phyloP scores from a whole-genome alignment of 208 protist species.

The Acanthamoeba lenticulata region DNA sequence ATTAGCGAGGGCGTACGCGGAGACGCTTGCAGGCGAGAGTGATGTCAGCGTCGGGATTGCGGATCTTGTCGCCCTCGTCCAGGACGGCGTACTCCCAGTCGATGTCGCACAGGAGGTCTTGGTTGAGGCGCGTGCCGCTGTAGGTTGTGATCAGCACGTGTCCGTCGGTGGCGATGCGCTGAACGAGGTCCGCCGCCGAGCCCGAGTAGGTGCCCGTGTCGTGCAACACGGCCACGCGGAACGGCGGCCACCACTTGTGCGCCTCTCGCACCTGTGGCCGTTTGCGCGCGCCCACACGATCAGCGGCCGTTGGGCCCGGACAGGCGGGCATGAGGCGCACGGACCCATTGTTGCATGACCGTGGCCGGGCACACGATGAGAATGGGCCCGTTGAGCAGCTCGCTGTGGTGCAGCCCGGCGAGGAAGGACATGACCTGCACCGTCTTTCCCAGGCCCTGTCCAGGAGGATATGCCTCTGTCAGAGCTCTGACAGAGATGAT shows the following conservation, averaged over 20 bases:
- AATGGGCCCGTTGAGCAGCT: conserved; percentile 87
- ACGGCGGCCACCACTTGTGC: conserved; percentile 91
- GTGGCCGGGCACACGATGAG: conserved; percentile 95
- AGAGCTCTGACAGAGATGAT: background rate
- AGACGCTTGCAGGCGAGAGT: conserved; percentile 95
- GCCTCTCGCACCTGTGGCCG: conserved; percentile 91
- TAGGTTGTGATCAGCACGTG: conserved; percentile 96
- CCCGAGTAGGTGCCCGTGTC: conserved; percentile 58
- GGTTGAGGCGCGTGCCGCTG: conserved; percentile 87
- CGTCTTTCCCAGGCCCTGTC: conserved; percentile 94
- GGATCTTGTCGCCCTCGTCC: conserved; percentile 97
- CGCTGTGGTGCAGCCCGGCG: conserved; percentile 88
- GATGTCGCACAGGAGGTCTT: conserved; percentile 67
- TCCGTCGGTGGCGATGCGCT: conserved; percentile 10
- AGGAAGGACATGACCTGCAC: conserved; percentile 94
- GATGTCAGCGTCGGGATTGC: conserved; percentile 95
- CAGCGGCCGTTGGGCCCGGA: background rate
- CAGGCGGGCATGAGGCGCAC: background rate
- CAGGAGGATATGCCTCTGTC: background rate
- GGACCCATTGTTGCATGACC: conserved; percentile 91
- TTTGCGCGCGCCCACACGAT: conserved; percentile 83
- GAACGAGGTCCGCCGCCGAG: background rate
- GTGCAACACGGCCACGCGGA: conserved; percentile 81
- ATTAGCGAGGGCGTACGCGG: background rate
- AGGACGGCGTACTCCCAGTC: conserved; percentile 96